Evolutionary conservation across 352 stramenopile genomes (phyloP), one percentile per base, ranked within the genome.

Genomic region (Phytophthora agathidicida): DNA sequence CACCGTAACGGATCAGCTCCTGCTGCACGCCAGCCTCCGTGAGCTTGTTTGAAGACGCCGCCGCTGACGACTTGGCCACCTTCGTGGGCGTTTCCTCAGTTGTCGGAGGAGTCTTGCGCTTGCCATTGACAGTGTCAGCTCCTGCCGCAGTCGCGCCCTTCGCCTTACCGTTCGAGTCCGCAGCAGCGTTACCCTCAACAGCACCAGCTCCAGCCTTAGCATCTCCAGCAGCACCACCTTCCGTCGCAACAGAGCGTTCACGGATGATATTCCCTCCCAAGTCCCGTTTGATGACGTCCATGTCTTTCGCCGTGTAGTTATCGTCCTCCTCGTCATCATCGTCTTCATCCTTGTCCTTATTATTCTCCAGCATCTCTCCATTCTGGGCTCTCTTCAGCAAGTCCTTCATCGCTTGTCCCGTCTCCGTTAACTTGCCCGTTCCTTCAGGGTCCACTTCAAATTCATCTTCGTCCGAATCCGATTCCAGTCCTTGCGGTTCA

Each of bases 21-120:
- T 93, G 80, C 68, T 93, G 86, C 47, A 95, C 82, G 45, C 81
- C 78, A 38, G 86, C 86, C 31, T 95, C 86, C 7, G 86, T 93
- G 4, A 94, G 73, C 26, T 87, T 86, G 31, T 74, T 89, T 7
- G 68, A 49, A n/a, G 69, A 76, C 32, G 73, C 70, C 19, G 60
- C 53, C 17, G 72, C 50, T 31, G 51, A 41, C 3, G 64, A 54
- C 62, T 87, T 86, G 1, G 45, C 14, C 28, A 50, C 16, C 57
- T 90, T 89, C 11, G 56, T 54, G 1, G 77, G 68, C 7, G 79
- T 72, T 16, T 86, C 68, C 7, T 88, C 78, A 71, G 22, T 60
- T 66, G 11, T 85, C 71, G n/a, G n/a, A 3, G 79, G 64, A 2
- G 62, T 35, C 45, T 83, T 86, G 43, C 83, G 71, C 51, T 93